phyloP scores from a whole-genome alignment of 2,329 filamentous ascomycete genomes.

The Ambrosiella beaveri region DNA sequence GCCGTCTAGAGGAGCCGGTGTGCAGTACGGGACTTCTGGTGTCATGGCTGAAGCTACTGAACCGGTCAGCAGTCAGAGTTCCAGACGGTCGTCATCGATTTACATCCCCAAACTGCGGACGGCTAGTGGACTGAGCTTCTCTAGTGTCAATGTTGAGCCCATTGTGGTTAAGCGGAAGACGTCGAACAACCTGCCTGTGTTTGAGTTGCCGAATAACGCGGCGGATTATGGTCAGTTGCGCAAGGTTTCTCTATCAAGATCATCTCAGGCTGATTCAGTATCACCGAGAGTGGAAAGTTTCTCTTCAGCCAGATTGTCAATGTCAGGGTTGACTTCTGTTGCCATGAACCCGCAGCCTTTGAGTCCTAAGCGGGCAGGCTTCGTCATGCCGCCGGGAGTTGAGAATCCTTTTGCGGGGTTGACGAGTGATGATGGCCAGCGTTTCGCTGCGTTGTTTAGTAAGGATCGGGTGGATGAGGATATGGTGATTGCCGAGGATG shows the following conservation, averaged over 20 bases:
- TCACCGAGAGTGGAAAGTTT: constrained; percentile 5
- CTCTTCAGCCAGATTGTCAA: not conserved
- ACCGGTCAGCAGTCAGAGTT: not conserved
- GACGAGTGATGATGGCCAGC: constrained; percentile 17
- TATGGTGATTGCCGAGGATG: constrained; percentile 44
- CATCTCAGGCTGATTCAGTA: constrained; percentile 1
- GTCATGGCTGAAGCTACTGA: constrained; percentile 2
- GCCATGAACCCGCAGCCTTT: constrained; percentile 10
- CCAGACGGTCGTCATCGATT: not conserved
- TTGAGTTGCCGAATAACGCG: constrained; percentile 1
- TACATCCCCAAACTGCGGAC: not conserved
- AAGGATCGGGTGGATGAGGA: constrained; percentile 13
- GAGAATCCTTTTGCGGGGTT: constrained; percentile 18
- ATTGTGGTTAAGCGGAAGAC: constrained; percentile 1
- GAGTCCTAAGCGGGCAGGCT: constrained; percentile 36
- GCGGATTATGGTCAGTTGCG: constrained; percentile 3
- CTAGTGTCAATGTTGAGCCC: constrained; percentile 3
- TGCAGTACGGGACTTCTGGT: constrained; percentile 3
- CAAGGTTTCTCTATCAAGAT: not conserved
- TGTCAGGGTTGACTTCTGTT: constrained; percentile 8
- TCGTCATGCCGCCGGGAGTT: constrained; percentile 36
- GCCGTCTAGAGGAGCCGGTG: not conserved
- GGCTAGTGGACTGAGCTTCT: not conserved
- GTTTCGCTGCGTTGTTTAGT: constrained; percentile 26
- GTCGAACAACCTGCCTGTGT: not conserved